These are phyloP conservation scores for Dothistroma septosporum DNA, from an alignment of 2,329 filamentous ascomycete species.

Conservation along the genomic window DNA sequence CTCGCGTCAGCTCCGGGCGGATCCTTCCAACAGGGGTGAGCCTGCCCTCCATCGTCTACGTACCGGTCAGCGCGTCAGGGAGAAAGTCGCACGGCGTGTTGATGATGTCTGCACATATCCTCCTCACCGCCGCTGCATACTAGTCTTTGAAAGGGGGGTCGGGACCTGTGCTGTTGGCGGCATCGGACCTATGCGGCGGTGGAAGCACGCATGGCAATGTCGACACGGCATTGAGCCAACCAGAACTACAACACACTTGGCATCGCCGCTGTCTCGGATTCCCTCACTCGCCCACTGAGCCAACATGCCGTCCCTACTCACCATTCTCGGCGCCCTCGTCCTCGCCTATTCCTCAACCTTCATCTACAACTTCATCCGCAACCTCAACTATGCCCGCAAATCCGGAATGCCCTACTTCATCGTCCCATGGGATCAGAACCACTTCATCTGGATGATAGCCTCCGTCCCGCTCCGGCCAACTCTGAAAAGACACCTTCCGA, in stretches of 20 bases:
- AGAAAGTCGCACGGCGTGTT: background rate
- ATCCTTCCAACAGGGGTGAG: background rate
- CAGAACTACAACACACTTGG: background rate
- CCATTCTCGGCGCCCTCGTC: slow-evolving; percentile 16
- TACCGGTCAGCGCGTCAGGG: background rate
- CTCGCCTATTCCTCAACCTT: slow-evolving; percentile 18
- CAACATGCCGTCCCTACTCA: slow-evolving; percentile 22
- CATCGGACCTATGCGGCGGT: no score
- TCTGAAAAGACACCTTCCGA: slow-evolving; percentile 22
- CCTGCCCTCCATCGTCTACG: background rate
- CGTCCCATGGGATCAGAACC: slow-evolving; percentile 28
- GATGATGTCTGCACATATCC: background rate
- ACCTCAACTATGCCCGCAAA: slow-evolving; percentile 24
- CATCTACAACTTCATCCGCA: slow-evolving; percentile 25
- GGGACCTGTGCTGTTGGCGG: no score
- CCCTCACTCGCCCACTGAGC: no score
- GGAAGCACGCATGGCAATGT: background rate
- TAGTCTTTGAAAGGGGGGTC: background rate
- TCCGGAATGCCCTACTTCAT: slow-evolving; percentile 26
- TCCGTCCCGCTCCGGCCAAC: slow-evolving; percentile 21
- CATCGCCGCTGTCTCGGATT: background rate
- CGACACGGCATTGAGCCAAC: background rate
- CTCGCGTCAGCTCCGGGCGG: background rate
- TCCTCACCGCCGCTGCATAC: background rate
- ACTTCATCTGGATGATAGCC: slow-evolving; percentile 27